Evolutionary conservation across 768 basidiomycete species (phyloP), one percentile per base, ranked within the genome.

Genomic region (Punctularia strigosozonata): DNA sequence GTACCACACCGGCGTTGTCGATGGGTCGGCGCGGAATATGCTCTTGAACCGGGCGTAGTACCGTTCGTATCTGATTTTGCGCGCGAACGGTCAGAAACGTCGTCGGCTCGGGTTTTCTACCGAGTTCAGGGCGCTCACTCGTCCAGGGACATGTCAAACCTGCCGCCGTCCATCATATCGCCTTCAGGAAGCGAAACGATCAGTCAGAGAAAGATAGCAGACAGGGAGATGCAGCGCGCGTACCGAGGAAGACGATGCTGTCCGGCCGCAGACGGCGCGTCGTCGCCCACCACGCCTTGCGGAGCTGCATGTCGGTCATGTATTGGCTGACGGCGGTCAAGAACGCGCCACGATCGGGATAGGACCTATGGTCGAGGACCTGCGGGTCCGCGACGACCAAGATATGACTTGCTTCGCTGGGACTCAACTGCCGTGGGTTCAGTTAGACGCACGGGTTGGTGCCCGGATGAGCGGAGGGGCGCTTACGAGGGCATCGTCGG

Each of bases 321-420:
- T 75, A 51, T 47, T 75, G 79, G 13, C 72, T 71, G 4, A 88
- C 49, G 39, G 66, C 68, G 40, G 75, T 73, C 18, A 84, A 56
- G 51, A 72, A 56, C 18, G 65, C 51, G 4, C 62, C 52, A 4
- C 82, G 71, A 26, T 61, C 72, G 7, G 78, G 77, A 54, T 90
- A 90, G 3, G 85, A 85, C 31, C 69, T 64, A 34, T 68, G 66
- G 55, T 91, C 80, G 32, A 88, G 68, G 20, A 94, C 73, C 58
- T 94, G 90, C 0, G 90, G 85, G 59, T 95, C 92, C 10, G 91
- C 80, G 25, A 91, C 63, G 33, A 94, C 62, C n/a, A 95, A 74
- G 17, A 88, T 63, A 55, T 79, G 83, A 3, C 69, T 45, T 43
- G 63, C 43, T n/a, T n/a, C n/a, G n/a, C n/a, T n/a, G n/a, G n/a